Evolutionary conservation across 2,329 filamentous ascomycete species (phyloP).

Genomic region (Biscogniauxia mediterranea): DNA sequence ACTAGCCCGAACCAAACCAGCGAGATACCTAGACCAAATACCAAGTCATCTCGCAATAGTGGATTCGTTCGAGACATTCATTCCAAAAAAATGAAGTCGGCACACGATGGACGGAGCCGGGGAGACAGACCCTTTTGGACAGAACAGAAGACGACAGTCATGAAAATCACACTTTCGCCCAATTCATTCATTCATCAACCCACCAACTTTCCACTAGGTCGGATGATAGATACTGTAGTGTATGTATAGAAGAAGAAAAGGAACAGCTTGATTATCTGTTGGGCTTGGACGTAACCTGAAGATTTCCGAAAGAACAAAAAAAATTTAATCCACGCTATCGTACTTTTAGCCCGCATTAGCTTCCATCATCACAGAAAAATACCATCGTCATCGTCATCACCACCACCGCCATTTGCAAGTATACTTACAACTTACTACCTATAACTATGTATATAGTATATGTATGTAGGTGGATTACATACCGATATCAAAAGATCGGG

Average conservation of each 20-base stretch:
- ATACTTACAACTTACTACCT: not conserved
- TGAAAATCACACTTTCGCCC: not conserved
- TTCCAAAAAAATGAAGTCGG: not conserved
- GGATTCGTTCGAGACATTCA: not conserved
- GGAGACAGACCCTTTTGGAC: not conserved
- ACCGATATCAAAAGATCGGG: not conserved
- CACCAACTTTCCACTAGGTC: not conserved
- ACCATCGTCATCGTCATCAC: not conserved
- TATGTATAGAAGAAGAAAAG: no score
- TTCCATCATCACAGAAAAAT: not conserved
- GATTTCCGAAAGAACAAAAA: not conserved
- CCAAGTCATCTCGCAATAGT: not conserved
- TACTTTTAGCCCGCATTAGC: not conserved
- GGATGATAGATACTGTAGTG: not conserved
- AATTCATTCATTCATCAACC: not conserved
- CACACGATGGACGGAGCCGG: not conserved
- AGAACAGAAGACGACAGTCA: not conserved
- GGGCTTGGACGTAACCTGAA: not conserved
- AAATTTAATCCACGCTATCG: not conserved
- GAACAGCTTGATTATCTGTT: not conserved
- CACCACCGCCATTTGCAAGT: not conserved
- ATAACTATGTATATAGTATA: no score
- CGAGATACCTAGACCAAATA: not conserved
- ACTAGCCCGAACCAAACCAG: not conserved
- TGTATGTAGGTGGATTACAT: no score